A percentile compares a stretch with the other conserved stretches of the same genome.
phyloP scores from a whole-genome alignment of 345 rosid species.

The Citropsis articulata region DNA sequence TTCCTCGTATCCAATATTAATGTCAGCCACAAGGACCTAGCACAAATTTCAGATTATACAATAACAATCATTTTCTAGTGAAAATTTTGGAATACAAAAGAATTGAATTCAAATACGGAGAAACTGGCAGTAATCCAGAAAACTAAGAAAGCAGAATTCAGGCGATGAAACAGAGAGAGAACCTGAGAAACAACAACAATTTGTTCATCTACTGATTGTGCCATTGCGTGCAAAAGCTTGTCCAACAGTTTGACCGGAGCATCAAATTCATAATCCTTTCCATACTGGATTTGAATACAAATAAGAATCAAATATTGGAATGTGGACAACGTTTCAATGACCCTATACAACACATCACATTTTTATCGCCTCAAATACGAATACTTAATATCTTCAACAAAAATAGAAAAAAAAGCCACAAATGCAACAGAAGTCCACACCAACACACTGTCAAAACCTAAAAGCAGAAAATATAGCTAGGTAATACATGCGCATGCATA shows the following conservation, averaged over 20 bases:
- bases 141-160: not conserved
- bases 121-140: not conserved
- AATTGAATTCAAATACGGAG: not conserved
- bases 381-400: not conserved
- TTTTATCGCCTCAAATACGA: not conserved
- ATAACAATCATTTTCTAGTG: not conserved
- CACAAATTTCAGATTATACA: not conserved
- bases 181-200: conserved; percentile 95
- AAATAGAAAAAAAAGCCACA: not conserved
- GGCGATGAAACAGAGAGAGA: not conserved
- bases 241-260: conserved; percentile 92
- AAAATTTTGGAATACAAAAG: not conserved
- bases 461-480: not conserved
- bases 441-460: not conserved
- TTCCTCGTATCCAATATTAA: conserved; percentile 91
- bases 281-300: conserved; percentile 51
- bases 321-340: not conserved
- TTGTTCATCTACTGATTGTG: conserved; percentile 77
- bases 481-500: not conserved
- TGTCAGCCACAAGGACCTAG: conserved; percentile 93
- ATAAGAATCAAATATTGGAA: not conserved
- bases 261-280: conserved; percentile 93
- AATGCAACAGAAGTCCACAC: not conserved
- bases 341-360: not conserved
- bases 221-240: conserved; percentile 89